Base-by-base conservation (phyloP, 2,329 filamentous ascomycete genomes). In the Gliomastix tumulicola region DNA sequence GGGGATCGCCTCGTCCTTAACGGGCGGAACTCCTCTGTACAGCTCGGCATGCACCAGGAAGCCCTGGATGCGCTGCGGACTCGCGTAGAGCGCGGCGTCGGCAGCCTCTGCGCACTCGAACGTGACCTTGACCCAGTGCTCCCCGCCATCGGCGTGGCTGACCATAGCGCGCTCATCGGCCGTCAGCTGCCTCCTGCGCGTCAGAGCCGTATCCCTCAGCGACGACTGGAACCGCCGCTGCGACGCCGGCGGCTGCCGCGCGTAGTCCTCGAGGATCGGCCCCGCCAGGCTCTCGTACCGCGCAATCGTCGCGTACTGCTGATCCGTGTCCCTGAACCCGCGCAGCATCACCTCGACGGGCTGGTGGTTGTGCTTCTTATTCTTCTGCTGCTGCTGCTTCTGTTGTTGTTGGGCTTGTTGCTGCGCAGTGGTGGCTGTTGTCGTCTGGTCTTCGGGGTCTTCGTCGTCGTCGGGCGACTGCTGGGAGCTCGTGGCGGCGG, bases 71-170 rank as follows among this genome's bases (percentile, higher is more conserved):
- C 71, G 72, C 59, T 88, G 81, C 0, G 84, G 84, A 35, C 82
- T 87, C 37, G 76, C 74, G 52, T 74, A 82, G 30, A 81, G 63
- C 17, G 84, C 84, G 10, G 76, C 68, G 41, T 85, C 81, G 16
- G 82, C 84, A 3, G 83, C 80, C 46, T 83, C 74, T 34, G 73
- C 69, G 30, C 79, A 85, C 59, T 88, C 84, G 50, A 88, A 89
- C 1, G 84, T 89, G 38, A 89, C 69, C 57, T 88, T 88, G 49
- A 96, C 88, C 90, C 90, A 97, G 66, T 95, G 86, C 48, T 84
- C 76, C 30, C 90, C 90, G 34, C 88, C 85, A 32, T 82, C 83
- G 43, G 87, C 88, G 42, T 74, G 76, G 60, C 89, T 88, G 52
- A 90, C 86, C 56, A 89, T 84, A 36, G 74, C 69, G 38, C 88